phyloP scores from a whole-genome alignment of 208 protist species.

The Leptomonas pyrrhocoris region DNA sequence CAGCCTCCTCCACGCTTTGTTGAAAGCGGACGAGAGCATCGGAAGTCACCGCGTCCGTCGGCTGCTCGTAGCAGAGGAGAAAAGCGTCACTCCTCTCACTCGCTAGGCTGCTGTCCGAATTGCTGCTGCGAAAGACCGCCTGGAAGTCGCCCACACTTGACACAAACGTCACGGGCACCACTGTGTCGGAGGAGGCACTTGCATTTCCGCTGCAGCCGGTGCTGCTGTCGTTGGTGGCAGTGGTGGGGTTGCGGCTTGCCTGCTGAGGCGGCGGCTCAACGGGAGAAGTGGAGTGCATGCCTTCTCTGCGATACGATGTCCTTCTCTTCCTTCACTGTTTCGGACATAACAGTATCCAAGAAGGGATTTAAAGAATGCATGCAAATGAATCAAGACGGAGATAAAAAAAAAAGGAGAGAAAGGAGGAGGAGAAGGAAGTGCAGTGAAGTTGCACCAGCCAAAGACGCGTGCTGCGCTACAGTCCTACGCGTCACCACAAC shows the following conservation, averaged over 20 bases:
- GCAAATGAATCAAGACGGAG: not conserved
- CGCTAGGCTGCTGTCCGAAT: not conserved
- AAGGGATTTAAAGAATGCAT: not conserved
- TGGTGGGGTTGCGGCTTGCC: too few relatives aligned
- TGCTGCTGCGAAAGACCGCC: conserved; percentile 38
- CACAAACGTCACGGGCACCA: conserved; percentile 37
- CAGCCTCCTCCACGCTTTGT: conserved; percentile 30
- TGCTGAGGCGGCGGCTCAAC: not conserved
- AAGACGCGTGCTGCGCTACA: too few relatives aligned
- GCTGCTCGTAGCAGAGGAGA: conserved; percentile 75
- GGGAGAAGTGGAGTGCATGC: not conserved
- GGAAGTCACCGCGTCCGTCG: conserved; percentile 46
- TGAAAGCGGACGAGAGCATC: conserved; percentile 43
- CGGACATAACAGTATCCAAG: too few relatives aligned
- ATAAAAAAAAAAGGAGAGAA: not conserved
- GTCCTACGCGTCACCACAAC: too few relatives aligned
- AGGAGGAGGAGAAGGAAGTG: not conserved
- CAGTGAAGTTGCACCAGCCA: too few relatives aligned
- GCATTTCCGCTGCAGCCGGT: not conserved
- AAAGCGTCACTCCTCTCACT: conserved; percentile 32
- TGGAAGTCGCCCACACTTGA: conserved; percentile 61
- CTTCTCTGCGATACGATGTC: not conserved
- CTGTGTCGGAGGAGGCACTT: not conserved
- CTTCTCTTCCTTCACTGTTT: not conserved
- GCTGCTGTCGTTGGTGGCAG: not conserved